Base-by-base conservation (phyloP, 768 basidiomycete species). In the Phanerodontia chrysosporium region DNA sequence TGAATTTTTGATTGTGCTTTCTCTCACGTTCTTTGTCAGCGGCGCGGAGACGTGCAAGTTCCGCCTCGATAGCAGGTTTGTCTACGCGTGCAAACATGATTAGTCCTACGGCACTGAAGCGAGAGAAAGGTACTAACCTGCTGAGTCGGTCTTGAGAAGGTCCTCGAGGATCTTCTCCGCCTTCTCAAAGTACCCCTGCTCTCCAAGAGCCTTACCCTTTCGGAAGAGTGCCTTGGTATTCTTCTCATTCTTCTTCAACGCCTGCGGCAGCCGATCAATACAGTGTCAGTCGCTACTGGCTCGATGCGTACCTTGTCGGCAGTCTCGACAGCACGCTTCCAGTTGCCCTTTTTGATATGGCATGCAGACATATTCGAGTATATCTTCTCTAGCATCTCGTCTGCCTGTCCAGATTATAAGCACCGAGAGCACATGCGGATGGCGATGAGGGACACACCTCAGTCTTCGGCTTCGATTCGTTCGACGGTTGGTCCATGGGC, bases 291-390 rank as follows among this genome's bases (percentile, higher is more conserved):
- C 21, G n/a, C n/a, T n/a, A n/a, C n/a, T n/a, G n/a, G n/a, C n/a
- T n/a, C n/a, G n/a, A n/a, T n/a, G n/a, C 68, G 16, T 45, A 81
- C 90, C 79, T 92, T 89, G 65, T 92, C 85, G 24, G 92, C 89
- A n/a, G 89, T 86, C 64, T 93, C 89, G 53, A 83, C 69, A 0
- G 86, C 87, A 14, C 92, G 83, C 66, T 84, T 82, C 88, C 88
- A 94, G 67, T 91, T 94, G 49, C 78, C 76, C 51, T 83, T 83
- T 72, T 90, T 92, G 66, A 93, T 74, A 69, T 93, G 89, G 64
- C 90, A 91, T 5, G 89, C 90, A 2, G 86, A 83, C 87, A 90
- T 89, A 58, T 94, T 94, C 3, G 89, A 83, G 62, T 93, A 90
- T 48, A 92, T 83, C 75, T 89, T 93, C 72, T 90, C 90, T 21